A percentile compares a stretch with the other conserved stretches of the same genome.
Evolutionary conservation across 768 basidiomycete genomes (phyloP).

Genomic region (Pleurotus eryngii): DNA sequence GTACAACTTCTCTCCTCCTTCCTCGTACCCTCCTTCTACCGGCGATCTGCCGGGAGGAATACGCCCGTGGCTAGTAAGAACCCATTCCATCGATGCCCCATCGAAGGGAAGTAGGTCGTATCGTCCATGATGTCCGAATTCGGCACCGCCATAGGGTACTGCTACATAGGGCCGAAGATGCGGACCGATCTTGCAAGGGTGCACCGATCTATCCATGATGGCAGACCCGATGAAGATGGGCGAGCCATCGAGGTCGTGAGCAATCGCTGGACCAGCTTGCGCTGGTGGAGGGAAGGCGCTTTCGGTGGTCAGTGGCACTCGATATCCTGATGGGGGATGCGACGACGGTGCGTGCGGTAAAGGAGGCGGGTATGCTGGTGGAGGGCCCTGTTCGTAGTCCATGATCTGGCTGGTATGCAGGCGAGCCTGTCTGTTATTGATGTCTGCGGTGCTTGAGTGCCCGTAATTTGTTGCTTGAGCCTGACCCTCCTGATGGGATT

Average conservation of each 20-base stretch:
- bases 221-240: constrained; percentile 76
- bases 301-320: constrained; percentile 48
- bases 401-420: constrained; percentile 1
- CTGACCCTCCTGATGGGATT: constrained; percentile 14
- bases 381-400: constrained; percentile 7
- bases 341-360: constrained; percentile 8
- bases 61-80: constrained; percentile 54
- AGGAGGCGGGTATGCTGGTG: constrained; percentile 13
- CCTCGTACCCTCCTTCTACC: constrained; percentile 76
- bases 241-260: constrained; percentile 55
- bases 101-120: constrained; percentile 77
- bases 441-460: not conserved
- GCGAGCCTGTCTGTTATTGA: constrained; percentile 4
- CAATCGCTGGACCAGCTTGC: constrained; percentile 48
- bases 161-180: constrained; percentile 46
- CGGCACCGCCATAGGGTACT: constrained; percentile 64
- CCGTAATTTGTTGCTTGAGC: not conserved
- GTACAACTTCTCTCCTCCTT: constrained; percentile 60
- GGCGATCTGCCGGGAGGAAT: constrained; percentile 57
- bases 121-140: constrained; percentile 58
- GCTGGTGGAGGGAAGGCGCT: constrained; percentile 40
- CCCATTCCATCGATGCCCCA: constrained; percentile 70
- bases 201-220: constrained; percentile 61
- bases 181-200: constrained; percentile 80
- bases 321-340: constrained; percentile 63